Percentiles rank a stretch among this genome's conserved stretches.
Conservation (phyloP, 1,284 basidiomycete species). For the Puccinia brachypodii region DNA sequence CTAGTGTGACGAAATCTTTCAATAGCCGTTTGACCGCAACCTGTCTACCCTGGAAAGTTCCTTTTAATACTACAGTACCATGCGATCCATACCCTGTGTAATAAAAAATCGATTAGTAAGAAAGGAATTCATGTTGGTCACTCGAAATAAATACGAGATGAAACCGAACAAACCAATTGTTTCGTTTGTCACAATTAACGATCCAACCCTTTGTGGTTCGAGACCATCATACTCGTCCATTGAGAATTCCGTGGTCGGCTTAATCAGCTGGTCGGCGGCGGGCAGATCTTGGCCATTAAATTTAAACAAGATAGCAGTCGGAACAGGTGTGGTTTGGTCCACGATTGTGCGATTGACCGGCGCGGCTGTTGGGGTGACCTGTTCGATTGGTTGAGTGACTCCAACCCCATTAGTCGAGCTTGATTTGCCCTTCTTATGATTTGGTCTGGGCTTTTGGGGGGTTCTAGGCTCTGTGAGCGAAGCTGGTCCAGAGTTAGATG, state of each 20-base stretch:
- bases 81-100: slow-evolving; percentile 87
- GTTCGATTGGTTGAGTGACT: background rate
- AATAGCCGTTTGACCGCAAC: slow-evolving; percentile 96
- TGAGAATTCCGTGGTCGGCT: background rate
- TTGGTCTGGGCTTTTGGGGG: slow-evolving; percentile 19
- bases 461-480: background rate
- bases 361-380: background rate
- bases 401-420: background rate
- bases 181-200: slow-evolving; percentile 52
- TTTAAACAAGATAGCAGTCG: background rate
- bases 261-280: background rate
- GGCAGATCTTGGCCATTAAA: background rate
- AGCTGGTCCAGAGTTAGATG: background rate
- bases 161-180: slow-evolving; percentile 52
- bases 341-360: background rate
- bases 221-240: slow-evolving; percentile 11
- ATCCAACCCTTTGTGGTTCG: slow-evolving; percentile 49
- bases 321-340: background rate
- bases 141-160: background rate
- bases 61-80: slow-evolving; percentile 90
- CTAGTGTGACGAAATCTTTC: slow-evolving; percentile 91
- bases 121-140: background rate
- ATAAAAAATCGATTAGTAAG: slow-evolving; percentile 19
- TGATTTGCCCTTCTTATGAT: slow-evolving; percentile 2
- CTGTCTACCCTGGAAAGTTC: slow-evolving; percentile 88